Evolutionary conservation across 192 early-diverging fungal species (phyloP), one percentile per base, ranked within the genome.

Genomic region (Entophlyctis luteolus): DNA sequence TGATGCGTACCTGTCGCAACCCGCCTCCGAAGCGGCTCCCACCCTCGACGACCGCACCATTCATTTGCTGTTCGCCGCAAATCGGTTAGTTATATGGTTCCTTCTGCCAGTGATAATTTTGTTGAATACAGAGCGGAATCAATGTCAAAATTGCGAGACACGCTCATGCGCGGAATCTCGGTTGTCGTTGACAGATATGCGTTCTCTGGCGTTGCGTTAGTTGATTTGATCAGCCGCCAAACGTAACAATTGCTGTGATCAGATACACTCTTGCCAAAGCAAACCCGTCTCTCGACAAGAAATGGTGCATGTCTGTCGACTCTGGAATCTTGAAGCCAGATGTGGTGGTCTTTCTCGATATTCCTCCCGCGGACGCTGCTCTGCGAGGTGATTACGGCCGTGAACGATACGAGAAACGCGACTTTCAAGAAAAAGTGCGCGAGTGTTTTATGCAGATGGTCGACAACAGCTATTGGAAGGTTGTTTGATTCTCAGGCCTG

Each of bases 51-150:
- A 94, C 70, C 83, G 85, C 49, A 88, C 91, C 12, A 82, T 94
- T 31, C 97, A 99, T 71, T 69, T 98, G 16, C 77, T 99, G 33
- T 99, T 99, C 74, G 94, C 94, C 14, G 93, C 93, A 2, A 99
- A 99, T 79, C 83, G 97, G 36, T 96, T 93, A 90, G 95, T 95
- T 72, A 85, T 87, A 18, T 88, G 89, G 88, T 91, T 22, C 8
- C 22, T 33, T 33, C 1, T 4, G 6, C 20, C 0, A 65, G 1
- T 8, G 48, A 28, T 49, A 20, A 5, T 46, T n/a, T 31, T n/a
- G 47, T n/a, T 16, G 2, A 47, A 4, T 38, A 8, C 63, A 88
- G 84, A 75, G 71, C 80, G 29, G 60, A 63, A 23, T 52, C 74
- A 6, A 82, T 97, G 75, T 79, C 27, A 29, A n/a, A 18, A 29